Evolutionary conservation across 768 basidiomycete genomes (phyloP).

Genomic region (Hydnomerulius pinastri): DNA sequence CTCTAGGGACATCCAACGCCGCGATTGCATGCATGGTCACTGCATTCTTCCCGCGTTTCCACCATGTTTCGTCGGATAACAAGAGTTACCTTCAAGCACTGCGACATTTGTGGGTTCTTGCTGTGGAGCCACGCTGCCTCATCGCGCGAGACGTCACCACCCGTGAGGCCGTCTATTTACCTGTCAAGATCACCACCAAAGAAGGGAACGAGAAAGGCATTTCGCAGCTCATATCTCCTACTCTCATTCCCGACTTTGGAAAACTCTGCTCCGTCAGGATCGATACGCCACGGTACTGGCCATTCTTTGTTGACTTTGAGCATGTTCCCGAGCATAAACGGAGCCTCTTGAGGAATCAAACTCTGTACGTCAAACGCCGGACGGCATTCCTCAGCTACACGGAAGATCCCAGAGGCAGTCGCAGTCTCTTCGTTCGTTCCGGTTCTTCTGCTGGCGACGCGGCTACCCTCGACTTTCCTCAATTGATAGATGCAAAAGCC

Average conservation of each 20-base stretch:
- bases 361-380: conserved; percentile 88
- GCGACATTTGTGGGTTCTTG: conserved; percentile 94
- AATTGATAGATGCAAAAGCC: conserved; percentile 62
- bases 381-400: conserved; percentile 93
- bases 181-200: conserved; percentile 81
- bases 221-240: conserved; percentile 86
- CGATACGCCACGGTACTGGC: conserved; percentile 96
- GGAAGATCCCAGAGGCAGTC: conserved; percentile 91
- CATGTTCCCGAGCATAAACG: conserved; percentile 67
- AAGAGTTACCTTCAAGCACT: conserved; percentile 89
- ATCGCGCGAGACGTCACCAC: conserved; percentile 92
- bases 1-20: conserved; percentile 88
- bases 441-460: conserved; percentile 84
- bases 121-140: conserved; percentile 91
- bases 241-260: conserved; percentile 87
- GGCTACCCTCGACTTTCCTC: conserved; percentile 84
- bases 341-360: conserved; percentile 72
- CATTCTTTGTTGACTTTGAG: conserved; percentile 81
- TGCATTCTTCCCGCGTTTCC: conserved; percentile 91
- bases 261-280: conserved; percentile 79
- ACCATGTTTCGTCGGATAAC: conserved; percentile 80
- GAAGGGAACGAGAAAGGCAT: conserved; percentile 65
- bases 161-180: conserved; percentile 87
- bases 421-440: conserved; percentile 87
- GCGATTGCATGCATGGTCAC: conserved; percentile 88